Conservation (phyloP, 176 grass and related monocot genomes). For the Musa acuminata region DNA sequence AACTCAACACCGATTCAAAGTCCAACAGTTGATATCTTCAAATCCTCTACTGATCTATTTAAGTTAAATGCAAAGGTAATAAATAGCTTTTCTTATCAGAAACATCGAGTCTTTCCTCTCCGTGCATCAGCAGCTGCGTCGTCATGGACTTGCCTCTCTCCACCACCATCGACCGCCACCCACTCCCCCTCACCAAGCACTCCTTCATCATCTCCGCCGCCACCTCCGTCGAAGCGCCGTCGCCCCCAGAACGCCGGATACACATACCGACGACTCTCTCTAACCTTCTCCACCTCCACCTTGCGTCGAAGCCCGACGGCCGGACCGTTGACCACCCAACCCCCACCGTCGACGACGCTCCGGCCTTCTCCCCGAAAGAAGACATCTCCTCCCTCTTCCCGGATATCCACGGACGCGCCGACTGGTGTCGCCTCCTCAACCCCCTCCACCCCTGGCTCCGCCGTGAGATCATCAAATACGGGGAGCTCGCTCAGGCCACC, state of each 20-base stretch:
- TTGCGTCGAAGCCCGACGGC: background rate
- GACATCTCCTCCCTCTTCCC: conserved; percentile 21
- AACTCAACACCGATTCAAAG: too few relatives aligned
- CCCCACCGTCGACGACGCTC: background rate
- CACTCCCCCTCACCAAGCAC: background rate
- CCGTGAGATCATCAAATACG: conserved; percentile 40
- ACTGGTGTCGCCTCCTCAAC: conserved; percentile 24
- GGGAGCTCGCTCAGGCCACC: conserved; percentile 34
- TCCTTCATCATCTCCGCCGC: background rate
- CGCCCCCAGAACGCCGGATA: conserved; percentile 2
- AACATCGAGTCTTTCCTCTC: too few relatives aligned
- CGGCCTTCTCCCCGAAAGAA: conserved; percentile 5
- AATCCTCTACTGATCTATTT: too few relatives aligned
- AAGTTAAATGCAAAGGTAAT: too few relatives aligned
- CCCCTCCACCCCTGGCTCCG: conserved; percentile 29
- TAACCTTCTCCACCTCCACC: conserved; percentile 27
- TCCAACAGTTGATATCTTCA: too few relatives aligned
- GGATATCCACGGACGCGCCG: conserved; percentile 22
- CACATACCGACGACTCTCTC: conserved; percentile 31
- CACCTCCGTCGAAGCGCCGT: background rate
- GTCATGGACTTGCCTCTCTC: conserved; percentile 19
- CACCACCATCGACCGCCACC: conserved; percentile 11
- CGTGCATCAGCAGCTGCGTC: background rate
- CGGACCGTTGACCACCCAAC: background rate
- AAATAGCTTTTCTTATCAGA: too few relatives aligned